Conservation (phyloP, 305 asterid species). For the Caryopteris hybrid region DNA sequence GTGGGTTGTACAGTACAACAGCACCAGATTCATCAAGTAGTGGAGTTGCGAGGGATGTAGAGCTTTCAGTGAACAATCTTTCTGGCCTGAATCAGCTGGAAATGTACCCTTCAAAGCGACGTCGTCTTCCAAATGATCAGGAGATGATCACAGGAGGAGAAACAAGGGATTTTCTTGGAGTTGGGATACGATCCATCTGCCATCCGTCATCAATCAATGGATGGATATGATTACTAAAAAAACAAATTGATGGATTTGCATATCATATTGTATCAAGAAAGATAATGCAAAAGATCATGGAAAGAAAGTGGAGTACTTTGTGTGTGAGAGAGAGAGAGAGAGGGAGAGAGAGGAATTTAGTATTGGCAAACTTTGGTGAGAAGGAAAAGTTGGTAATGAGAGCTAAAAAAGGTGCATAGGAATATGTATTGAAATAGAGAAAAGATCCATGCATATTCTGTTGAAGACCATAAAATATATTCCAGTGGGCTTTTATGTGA, state of each 20-base stretch:
- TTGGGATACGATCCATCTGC: constrained; percentile 56
- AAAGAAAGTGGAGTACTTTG: constrained; percentile 35
- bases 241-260: background rate
- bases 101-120: constrained; percentile 44
- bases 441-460: constrained; percentile 70
- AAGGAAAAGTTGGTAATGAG: constrained; percentile 48
- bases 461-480: constrained; percentile 30
- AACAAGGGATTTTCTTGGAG: constrained; percentile 71
- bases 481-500: constrained; percentile 25
- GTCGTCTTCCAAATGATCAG: constrained; percentile 20
- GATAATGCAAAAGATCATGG: constrained; percentile 4
- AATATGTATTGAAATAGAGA: constrained; percentile 14
- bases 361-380: constrained; percentile 42
- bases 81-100: constrained; percentile 33
- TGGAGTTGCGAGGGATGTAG: constrained; percentile 39
- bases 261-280: constrained; percentile 9
- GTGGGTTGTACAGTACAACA: constrained; percentile 40
- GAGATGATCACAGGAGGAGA: constrained; percentile 33
- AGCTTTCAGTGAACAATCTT: constrained; percentile 37
- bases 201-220: constrained; percentile 74
- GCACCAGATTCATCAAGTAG: constrained; percentile 21
- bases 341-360: constrained; percentile 26
- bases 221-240: constrained; percentile 57
- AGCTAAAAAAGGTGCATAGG: constrained; percentile 36
- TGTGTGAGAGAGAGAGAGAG: no score